Base-by-base conservation (phyloP, 108 stramenopile genomes). In the Asterionellopsis glacialis region DNA sequence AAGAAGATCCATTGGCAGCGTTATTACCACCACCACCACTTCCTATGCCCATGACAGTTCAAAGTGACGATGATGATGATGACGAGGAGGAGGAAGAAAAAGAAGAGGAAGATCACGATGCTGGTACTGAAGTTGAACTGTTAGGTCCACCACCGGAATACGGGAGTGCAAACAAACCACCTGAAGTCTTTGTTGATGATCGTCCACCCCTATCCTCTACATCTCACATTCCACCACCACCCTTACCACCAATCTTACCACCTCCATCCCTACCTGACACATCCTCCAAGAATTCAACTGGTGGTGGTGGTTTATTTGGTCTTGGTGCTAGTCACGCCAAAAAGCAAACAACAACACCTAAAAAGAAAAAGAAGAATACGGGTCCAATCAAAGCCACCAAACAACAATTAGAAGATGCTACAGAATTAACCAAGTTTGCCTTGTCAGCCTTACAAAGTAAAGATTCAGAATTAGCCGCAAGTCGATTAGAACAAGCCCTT, bases 361-460 rank as follows among this genome's bases (percentile, higher is more conserved):
- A 33, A 33, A 59, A 49, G 18, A 56, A n/a, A 18, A 64, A 63
- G 22, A 68, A 55, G 2, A 62, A 57, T 5, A 64, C 58, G 15
- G 62, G 63, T 24, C 80, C 80, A 56, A 53, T 69, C 14, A n/a
- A 33, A 33, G 33, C 33, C 2, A 68, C 83, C 33, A 91, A 85
- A 55, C 79, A 69, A 41, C 67, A 82, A 63, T 53, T 92, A 47
- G 74, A 70, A 38, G 91, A 93, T 75, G 91, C 88, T 18, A 75
- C 62, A 45, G 91, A 93, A 69, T 61, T 93, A 56, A 89, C 91
- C 13, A 72, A 65, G 51, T 93, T 93, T 61, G 91, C 91, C 43
- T 50, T 89, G 60, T 77, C 88, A 19, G 91, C 91, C 28, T 64
- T 93, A 57, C 78, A 89, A 60, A 76, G 80, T 41, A 87, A 81